Evolutionary conservation across 805 yeast species (phyloP).

Genomic region (Saturnispora dispora): DNA sequence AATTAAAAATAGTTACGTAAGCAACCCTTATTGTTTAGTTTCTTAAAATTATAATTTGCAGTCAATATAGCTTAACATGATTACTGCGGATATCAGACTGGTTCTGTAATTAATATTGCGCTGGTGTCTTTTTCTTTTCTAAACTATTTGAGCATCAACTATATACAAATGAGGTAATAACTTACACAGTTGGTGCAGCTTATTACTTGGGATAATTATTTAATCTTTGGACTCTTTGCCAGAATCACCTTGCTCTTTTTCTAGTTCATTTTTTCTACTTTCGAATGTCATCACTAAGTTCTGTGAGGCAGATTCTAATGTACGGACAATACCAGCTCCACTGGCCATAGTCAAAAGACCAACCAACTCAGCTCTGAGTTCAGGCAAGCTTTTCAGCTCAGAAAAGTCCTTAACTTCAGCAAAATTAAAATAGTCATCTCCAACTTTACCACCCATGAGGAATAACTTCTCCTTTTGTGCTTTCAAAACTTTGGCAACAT

Average conservation of each 20-base stretch:
- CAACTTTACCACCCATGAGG: constrained; percentile 79
- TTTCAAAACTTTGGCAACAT: constrained; percentile 52
- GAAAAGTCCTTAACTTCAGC: constrained; percentile 53
- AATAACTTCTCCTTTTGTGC: constrained; percentile 64
- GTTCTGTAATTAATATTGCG: too few species aligned
- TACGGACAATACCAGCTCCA: constrained; percentile 82
- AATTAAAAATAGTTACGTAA: not conserved
- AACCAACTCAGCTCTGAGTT: constrained; percentile 71
- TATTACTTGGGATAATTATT: not conserved
- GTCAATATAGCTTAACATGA: not conserved
- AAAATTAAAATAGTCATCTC: constrained; percentile 44
- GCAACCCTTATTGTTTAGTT: not conserved
- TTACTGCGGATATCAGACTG: not conserved
- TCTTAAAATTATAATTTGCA: too few species aligned
- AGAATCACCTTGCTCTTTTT: constrained; percentile 9
- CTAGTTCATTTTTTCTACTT: constrained; percentile 35
- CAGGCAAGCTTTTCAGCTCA: constrained; percentile 60
- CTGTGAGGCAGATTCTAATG: constrained; percentile 63
- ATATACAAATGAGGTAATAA: not conserved
- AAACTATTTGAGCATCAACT: not conserved
- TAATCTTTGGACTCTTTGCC: constrained; percentile 1
- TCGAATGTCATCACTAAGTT: constrained; percentile 68
- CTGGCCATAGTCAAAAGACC: constrained; percentile 78
- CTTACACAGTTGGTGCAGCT: not conserved
- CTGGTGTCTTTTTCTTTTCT: not conserved